phyloP scores from a whole-genome alignment of 768 basidiomycete species.

The Amanita jacksonii region DNA sequence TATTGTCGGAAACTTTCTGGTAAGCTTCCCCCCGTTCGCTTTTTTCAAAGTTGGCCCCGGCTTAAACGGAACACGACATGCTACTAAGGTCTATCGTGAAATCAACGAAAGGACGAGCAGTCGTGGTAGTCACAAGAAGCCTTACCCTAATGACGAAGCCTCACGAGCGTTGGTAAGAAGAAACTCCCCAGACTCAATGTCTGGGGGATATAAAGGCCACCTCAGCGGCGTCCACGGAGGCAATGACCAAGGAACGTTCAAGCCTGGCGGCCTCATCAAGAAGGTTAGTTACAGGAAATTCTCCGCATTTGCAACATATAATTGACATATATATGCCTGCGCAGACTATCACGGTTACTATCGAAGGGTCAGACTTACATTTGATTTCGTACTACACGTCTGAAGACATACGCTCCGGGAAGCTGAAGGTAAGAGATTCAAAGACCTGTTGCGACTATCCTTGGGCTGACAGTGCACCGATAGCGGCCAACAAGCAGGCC shows the following conservation, averaged over 20 bases:
- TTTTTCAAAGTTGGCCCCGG: background rate
- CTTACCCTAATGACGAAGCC: conserved; percentile 41
- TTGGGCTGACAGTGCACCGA: background rate
- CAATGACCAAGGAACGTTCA: conserved; percentile 51
- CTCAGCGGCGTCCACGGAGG: conserved; percentile 22
- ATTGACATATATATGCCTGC: conserved; percentile 2
- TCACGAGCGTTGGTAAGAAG: conserved; percentile 28
- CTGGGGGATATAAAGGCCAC: conserved; percentile 23
- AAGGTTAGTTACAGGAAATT: conserved; percentile 39
- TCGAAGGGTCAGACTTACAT: conserved; percentile 73
- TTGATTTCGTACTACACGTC: conserved; percentile 79
- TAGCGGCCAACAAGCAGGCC: conserved; percentile 58
- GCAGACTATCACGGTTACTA: conserved; percentile 79
- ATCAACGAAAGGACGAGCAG: conserved; percentile 60
- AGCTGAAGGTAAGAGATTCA: conserved; percentile 40
- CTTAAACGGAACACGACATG: conserved; percentile 1
- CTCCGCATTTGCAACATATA: conserved; percentile 1
- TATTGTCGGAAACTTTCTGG: conserved; percentile 79
- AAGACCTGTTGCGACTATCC: background rate
- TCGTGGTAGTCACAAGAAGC: conserved; percentile 39
- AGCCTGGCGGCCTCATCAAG: conserved; percentile 69
- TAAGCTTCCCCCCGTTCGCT: conserved; percentile 25
- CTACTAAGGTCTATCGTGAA: conserved; percentile 66
- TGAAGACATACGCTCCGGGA: conserved; percentile 64
- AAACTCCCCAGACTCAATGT: conserved; percentile 31